Conservation (phyloP, 192 early-diverging fungal genomes). For the Dissophora ornata region DNA sequence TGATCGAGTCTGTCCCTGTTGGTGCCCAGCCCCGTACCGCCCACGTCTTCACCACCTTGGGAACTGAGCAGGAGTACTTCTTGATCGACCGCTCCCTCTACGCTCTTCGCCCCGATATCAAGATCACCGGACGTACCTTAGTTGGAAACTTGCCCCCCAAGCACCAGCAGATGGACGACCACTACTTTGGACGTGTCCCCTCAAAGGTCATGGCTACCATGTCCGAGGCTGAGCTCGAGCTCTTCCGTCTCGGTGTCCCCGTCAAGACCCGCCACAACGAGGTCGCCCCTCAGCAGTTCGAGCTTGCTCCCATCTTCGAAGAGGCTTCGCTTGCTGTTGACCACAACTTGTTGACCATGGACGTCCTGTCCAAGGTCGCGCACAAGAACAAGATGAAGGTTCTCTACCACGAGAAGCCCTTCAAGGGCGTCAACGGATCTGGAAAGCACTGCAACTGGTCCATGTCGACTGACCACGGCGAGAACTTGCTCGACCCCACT, state of each 20-base stretch:
- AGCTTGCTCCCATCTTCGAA: conserved; percentile 98
- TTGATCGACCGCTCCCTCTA: conserved; percentile 96
- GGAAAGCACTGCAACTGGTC: conserved; percentile 99
- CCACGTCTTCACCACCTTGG: conserved; percentile 92
- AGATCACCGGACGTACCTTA: conserved; percentile 95
- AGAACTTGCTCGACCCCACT: conserved; percentile 98
- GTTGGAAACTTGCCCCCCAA: conserved; percentile 94
- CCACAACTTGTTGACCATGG: conserved; percentile 99
- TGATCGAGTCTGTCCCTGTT: conserved; percentile 74
- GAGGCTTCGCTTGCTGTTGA: conserved; percentile 95
- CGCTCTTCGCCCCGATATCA: conserved; percentile 93
- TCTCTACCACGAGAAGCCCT: conserved; percentile 99
- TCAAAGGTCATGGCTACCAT: conserved; percentile 90
- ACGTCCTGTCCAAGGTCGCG: conserved; percentile 95
- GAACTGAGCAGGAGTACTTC: conserved; percentile 99
- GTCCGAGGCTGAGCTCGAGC: conserved; percentile 94
- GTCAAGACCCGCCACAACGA: conserved; percentile 99
- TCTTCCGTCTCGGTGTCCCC: conserved; percentile 93
- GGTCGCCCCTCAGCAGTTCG: conserved; percentile 98
- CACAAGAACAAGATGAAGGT: conserved; percentile 97
- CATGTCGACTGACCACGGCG: conserved; percentile 91
- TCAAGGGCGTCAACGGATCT: conserved; percentile 98
- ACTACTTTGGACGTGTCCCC: conserved; percentile 99
- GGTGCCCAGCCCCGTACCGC: conserved; percentile 68
- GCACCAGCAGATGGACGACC: conserved; percentile 99